These are phyloP conservation scores for Geotrichum macrosporum DNA, from an alignment of 1,139 yeast species.

Conservation along the genomic window DNA sequence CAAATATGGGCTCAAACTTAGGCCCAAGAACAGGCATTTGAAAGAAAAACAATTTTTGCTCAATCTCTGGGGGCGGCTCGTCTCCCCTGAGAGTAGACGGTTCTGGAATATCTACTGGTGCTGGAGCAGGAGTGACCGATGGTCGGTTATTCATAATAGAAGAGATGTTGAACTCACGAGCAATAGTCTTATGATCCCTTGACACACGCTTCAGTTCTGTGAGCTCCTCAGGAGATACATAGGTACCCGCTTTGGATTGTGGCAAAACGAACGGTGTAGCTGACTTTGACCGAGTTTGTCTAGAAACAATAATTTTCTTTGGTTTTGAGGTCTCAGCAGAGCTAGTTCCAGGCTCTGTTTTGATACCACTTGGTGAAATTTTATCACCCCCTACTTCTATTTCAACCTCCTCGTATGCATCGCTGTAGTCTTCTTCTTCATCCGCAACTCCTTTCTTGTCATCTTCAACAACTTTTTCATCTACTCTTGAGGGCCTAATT, in stretches of 20 bases:
- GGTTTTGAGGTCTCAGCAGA: too few relatives aligned
- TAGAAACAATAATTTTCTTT: too few relatives aligned
- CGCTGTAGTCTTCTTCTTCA: constrained; percentile 21
- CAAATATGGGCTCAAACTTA: constrained; percentile 44
- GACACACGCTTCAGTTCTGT: constrained; percentile 29
- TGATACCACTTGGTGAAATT: too few relatives aligned
- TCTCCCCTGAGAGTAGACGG: neutral
- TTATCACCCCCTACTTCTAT: neutral
- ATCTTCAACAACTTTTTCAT: constrained; percentile 4
- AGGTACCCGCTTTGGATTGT: too few relatives aligned
- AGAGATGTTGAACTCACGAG: constrained; percentile 30
- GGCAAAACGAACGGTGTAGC: too few relatives aligned
- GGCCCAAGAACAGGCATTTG: constrained; percentile 75
- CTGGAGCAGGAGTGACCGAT: neutral
- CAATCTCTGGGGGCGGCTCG: constrained; percentile 35
- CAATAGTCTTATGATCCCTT: constrained; percentile 31
- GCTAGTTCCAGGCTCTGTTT: too few relatives aligned
- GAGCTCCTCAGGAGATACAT: constrained; percentile 29
- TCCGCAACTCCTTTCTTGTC: neutral
- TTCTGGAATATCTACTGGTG: too few relatives aligned
- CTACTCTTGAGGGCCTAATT: constrained; percentile 15
- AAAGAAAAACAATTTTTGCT: constrained; percentile 50
- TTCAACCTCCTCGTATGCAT: neutral
- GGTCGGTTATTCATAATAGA: constrained; percentile 18
- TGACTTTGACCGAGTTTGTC: too few relatives aligned